Percentiles rank a stretch among this genome's conserved stretches.
Evolutionary conservation across 768 basidiomycete species (phyloP).

Genomic region (Lyophyllum decastes): DNA sequence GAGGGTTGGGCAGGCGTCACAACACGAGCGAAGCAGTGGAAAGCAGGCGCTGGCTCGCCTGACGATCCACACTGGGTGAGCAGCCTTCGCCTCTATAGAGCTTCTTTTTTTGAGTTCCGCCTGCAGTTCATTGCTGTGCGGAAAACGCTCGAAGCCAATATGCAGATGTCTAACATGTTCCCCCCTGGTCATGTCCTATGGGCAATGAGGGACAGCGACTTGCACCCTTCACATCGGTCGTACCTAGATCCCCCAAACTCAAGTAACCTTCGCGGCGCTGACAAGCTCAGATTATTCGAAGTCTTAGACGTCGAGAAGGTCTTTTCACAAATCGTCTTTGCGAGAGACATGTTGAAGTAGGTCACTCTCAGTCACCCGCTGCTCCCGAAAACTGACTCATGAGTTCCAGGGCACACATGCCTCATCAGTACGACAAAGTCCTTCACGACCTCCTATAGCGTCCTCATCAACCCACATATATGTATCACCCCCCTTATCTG

Average conservation of each 20-base stretch:
- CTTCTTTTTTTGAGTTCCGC: neutral
- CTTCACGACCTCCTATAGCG: constrained; percentile 67
- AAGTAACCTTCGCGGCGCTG: constrained; percentile 25
- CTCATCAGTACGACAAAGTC: constrained; percentile 78
- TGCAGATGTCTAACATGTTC: constrained; percentile 71
- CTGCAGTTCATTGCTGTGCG: constrained; percentile 74
- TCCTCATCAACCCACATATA: constrained; percentile 9
- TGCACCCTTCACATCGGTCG: constrained; percentile 59
- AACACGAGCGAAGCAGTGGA: constrained; percentile 56
- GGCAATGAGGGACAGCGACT: constrained; percentile 74
- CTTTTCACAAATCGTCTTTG: constrained; percentile 81
- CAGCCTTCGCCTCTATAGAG: neutral
- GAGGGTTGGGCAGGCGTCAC: constrained; percentile 57
- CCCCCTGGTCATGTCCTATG: constrained; percentile 80
- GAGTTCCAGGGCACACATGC: constrained; percentile 63
- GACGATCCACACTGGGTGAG: constrained; percentile 62
- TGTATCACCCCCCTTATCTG: neutral
- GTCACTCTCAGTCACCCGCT: constrained; percentile 21
- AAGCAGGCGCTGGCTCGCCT: constrained; percentile 50
- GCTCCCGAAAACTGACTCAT: neutral
- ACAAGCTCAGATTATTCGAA: constrained; percentile 73
- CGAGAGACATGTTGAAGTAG: constrained; percentile 80
- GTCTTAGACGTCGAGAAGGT: constrained; percentile 76
- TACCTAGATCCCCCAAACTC: constrained; percentile 17
- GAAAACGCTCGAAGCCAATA: constrained; percentile 84